Evolutionary conservation across 2,329 filamentous ascomycete species (phyloP).

Genomic region (Keithomyces neogunnii): DNA sequence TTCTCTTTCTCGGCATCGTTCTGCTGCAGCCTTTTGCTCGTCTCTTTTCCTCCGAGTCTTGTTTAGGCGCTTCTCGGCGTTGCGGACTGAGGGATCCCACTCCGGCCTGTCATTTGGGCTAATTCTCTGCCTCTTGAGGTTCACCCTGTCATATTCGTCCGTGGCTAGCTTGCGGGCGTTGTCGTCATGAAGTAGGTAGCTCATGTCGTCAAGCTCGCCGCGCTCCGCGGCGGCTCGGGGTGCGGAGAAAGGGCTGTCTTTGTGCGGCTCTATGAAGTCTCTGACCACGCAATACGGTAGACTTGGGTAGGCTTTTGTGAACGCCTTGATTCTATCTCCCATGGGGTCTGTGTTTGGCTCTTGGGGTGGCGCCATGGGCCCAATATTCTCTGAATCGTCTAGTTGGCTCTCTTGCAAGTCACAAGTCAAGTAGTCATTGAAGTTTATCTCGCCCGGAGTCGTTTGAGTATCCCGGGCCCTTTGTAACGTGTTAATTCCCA

Average conservation of each 20-base stretch:
- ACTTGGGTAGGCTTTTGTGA: not conserved
- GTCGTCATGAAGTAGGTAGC: not conserved
- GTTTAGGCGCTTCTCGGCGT: conserved; percentile 1
- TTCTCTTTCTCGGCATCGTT: not conserved
- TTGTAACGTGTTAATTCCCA: not conserved
- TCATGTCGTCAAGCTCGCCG: not conserved
- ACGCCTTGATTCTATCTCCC: not conserved
- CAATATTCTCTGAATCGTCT: too few species aligned
- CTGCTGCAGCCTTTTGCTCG: not conserved
- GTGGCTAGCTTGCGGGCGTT: not conserved
- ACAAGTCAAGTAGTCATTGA: too few species aligned
- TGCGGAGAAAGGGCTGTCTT: conserved; percentile 1
- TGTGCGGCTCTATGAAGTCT: conserved; percentile 4
- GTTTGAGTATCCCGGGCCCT: not conserved
- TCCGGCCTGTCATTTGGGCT: not conserved
- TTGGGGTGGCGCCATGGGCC: not conserved
- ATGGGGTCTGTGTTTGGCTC: not conserved
- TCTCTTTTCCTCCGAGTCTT: conserved; percentile 3
- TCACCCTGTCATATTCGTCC: not conserved
- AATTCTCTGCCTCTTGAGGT: not conserved
- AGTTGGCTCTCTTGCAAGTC: too few species aligned
- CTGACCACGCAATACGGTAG: conserved; percentile 4
- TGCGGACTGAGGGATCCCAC: conserved; percentile 2
- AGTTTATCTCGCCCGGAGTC: too few species aligned
- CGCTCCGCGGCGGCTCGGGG: conserved; percentile 3